Evolutionary conservation across 495 filamentous ascomycete species (phyloP).

Genomic region (Podospora fimiseda): DNA sequence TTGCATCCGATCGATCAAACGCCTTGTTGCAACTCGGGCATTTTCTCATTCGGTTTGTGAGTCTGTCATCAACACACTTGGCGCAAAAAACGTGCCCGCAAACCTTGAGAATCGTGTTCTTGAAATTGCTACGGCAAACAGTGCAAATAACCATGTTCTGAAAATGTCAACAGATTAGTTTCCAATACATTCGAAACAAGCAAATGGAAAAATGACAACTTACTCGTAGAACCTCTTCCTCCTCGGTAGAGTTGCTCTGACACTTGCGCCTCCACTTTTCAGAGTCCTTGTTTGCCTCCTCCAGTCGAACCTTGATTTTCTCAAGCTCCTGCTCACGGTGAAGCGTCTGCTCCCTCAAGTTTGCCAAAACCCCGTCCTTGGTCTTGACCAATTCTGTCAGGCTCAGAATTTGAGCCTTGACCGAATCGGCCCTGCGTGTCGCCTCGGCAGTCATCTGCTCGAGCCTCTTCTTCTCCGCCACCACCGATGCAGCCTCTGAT

Average conservation of each 20-base stretch:
- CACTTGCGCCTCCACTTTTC: slow-evolving; percentile 78
- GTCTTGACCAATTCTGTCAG: slow-evolving; percentile 61
- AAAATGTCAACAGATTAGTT: neutral
- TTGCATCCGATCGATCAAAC: slow-evolving; percentile 83
- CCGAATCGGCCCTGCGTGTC: slow-evolving; percentile 57
- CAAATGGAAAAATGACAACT: slow-evolving; percentile 42
- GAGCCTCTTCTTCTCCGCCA: slow-evolving; percentile 60
- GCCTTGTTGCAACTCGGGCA: slow-evolving; percentile 88
- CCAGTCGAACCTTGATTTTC: slow-evolving; percentile 59
- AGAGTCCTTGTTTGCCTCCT: slow-evolving; percentile 66
- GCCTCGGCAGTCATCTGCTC: slow-evolving; percentile 67
- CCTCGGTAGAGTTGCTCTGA: slow-evolving; percentile 68
- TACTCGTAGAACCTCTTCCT: slow-evolving; percentile 79
- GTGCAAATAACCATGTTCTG: slow-evolving; percentile 84
- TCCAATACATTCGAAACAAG: neutral
- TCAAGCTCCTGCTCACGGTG: slow-evolving; percentile 35
- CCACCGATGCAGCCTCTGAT: slow-evolving; percentile 60
- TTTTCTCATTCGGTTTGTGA: slow-evolving; percentile 82
- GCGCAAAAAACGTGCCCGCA: slow-evolving; percentile 97
- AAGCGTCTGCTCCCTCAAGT: slow-evolving; percentile 46
- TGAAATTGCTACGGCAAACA: slow-evolving; percentile 84
- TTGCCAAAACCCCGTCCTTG: slow-evolving; percentile 62
- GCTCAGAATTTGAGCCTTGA: slow-evolving; percentile 71
- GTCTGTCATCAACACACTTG: slow-evolving; percentile 78
- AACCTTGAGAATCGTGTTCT: slow-evolving; percentile 83